Conservation (phyloP, 208 protist genomes). For the Lotmaria passim region DNA sequence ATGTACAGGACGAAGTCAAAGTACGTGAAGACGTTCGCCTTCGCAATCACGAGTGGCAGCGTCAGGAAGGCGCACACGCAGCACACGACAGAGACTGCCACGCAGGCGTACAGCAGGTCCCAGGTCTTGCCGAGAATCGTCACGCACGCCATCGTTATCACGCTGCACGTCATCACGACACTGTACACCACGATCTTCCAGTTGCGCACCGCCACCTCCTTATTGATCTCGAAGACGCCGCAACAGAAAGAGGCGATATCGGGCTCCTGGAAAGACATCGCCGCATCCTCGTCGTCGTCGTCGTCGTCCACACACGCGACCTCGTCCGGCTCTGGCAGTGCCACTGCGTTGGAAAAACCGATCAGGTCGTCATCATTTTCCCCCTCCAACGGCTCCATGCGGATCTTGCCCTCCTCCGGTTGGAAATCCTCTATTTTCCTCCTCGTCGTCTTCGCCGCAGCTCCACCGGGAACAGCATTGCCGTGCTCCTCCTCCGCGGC, state of each 20-base stretch:
- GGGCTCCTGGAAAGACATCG: slow-evolving; percentile 27
- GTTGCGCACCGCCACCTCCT: slow-evolving; percentile 28
- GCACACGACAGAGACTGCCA: slow-evolving; percentile 28
- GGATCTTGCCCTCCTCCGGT: not conserved
- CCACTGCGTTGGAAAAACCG: slow-evolving; percentile 6
- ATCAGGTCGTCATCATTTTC: slow-evolving; percentile 32
- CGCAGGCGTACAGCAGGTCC: slow-evolving; percentile 39
- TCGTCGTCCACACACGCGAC: slow-evolving; percentile 7
- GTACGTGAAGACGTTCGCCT: slow-evolving; percentile 37
- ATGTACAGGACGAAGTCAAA: slow-evolving; percentile 50
- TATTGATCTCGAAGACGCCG: slow-evolving; percentile 36
- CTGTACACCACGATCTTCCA: slow-evolving; percentile 37
- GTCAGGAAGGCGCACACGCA: slow-evolving; percentile 32
- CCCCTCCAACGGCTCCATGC: slow-evolving; percentile 30
- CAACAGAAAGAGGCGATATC: slow-evolving; percentile 24
- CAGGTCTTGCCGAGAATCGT: slow-evolving; percentile 35
- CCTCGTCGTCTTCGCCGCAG: not conserved
- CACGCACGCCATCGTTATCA: slow-evolving; percentile 41
- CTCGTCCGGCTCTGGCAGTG: not conserved
- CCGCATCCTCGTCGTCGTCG: slow-evolving; percentile 8
- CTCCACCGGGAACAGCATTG: not conserved
- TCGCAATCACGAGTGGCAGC: slow-evolving; percentile 42
- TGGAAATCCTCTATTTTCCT: not conserved
- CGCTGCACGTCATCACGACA: slow-evolving; percentile 33
- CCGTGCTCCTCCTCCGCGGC: not conserved